phyloP scores from a whole-genome alignment of 1,284 basidiomycete genomes.

The Tylopilus sp. region DNA sequence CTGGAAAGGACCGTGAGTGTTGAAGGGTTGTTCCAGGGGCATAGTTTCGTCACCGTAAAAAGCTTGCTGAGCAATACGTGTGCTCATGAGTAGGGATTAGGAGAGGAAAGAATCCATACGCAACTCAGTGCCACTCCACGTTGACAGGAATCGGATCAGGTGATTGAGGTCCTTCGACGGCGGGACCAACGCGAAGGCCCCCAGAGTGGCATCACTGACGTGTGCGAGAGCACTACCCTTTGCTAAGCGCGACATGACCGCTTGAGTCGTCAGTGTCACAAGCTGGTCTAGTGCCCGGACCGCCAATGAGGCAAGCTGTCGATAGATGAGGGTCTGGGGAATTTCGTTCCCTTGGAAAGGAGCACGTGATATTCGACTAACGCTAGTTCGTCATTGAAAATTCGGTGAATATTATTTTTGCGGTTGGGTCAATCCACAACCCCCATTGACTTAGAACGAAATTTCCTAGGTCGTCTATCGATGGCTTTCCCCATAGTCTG shows the following conservation, averaged over 20 bases:
- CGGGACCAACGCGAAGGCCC: constrained; percentile 54
- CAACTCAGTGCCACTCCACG: constrained; percentile 82
- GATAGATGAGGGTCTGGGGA: too few relatives aligned
- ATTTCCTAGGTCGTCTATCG: too few relatives aligned
- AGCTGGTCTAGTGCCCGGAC: too few relatives aligned
- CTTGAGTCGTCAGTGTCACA: constrained; percentile 23
- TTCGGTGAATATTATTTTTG: too few relatives aligned
- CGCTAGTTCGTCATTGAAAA: too few relatives aligned
- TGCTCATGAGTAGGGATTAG: constrained; percentile 18
- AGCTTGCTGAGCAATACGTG: constrained; percentile 52
- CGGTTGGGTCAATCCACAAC: too few relatives aligned
- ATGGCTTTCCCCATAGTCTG: too few relatives aligned
- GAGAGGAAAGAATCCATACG: constrained; percentile 33
- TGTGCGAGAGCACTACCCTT: constrained; percentile 39
- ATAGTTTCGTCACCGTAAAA: constrained; percentile 53
- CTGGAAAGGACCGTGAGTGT: constrained; percentile 34
- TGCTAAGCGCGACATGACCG: constrained; percentile 35
- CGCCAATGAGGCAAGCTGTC: too few relatives aligned
- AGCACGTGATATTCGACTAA: too few relatives aligned
- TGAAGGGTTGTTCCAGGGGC: background rate
- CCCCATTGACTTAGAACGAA: too few relatives aligned
- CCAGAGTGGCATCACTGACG: constrained; percentile 59
- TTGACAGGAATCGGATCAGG: constrained; percentile 66
- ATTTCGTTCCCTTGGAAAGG: too few relatives aligned
- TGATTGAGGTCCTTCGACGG: constrained; percentile 64